These are phyloP conservation scores for Flaveria trinervia DNA, from an alignment of 129 eudicot genomes.

Conservation along the genomic window DNA sequence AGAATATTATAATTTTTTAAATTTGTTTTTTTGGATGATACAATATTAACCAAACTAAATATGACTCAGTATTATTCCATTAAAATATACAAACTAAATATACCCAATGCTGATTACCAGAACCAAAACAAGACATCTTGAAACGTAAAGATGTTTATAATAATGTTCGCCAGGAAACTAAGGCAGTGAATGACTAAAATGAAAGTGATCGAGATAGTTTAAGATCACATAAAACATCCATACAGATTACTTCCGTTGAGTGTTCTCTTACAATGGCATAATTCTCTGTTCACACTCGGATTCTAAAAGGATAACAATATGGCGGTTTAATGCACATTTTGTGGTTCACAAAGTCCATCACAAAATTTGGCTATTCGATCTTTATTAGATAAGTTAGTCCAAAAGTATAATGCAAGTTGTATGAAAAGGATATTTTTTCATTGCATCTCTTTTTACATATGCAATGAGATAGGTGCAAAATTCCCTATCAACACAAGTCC, in stretches of 20 bases:
- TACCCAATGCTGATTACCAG: not conserved
- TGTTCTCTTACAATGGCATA: slow-evolving; percentile 24
- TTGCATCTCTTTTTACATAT: not conserved
- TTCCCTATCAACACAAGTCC: not conserved
- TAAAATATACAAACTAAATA: not conserved
- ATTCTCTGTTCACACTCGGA: slow-evolving; percentile 20
- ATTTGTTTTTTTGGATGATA: no score
- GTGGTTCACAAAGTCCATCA: not conserved
- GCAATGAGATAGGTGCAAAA: not conserved
- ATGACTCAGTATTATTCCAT: not conserved
- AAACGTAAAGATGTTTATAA: slow-evolving; percentile 1
- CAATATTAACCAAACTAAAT: no score
- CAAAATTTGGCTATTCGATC: not conserved
- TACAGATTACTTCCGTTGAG: slow-evolving; percentile 2
- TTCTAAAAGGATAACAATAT: slow-evolving; percentile 21
- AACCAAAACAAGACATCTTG: not conserved
- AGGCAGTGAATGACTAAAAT: slow-evolving; percentile 20
- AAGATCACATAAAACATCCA: slow-evolving; percentile 20
- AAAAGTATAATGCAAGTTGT: slow-evolving; percentile 13
- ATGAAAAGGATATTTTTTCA: not conserved
- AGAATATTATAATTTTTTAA: no score
- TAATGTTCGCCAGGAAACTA: slow-evolving; percentile 7
- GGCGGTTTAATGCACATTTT: slow-evolving; percentile 17
- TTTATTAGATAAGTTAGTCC: slow-evolving; percentile 9
- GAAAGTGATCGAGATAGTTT: slow-evolving; percentile 20